Evolutionary conservation across 2,329 filamentous ascomycete genomes (phyloP), one percentile per base, ranked within the genome.

Genomic region (Saccharata proteae): DNA sequence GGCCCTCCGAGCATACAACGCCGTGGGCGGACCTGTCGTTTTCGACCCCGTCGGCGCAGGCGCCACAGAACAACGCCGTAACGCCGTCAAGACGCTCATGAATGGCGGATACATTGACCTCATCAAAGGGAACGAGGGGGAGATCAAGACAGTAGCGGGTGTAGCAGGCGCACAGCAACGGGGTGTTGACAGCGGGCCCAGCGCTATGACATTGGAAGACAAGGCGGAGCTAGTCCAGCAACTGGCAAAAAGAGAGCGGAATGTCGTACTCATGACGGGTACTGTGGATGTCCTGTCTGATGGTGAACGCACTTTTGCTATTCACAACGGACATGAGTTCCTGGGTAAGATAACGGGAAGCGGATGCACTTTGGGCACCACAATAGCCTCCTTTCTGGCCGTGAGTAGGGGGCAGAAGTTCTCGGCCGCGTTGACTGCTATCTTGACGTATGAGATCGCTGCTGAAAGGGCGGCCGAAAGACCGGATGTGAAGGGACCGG

Each of bases 61-160:
- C 5, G 88, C 88, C 0, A 94, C 85, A 0, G 48, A 67, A 5
- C 65, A 88, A 26, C 74, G 90, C 9, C 72, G 77, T 30, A 62
- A 69, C 1, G 80, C 84, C 0, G 73, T 88, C 16, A 72, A 74
- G 36, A 67, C 67, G 2, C 71, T 96, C 21, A 65, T 94, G 47
- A 62, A 70, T 0, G 67, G 64, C 3, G 85, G 84, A 22, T 82
- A 82, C 53, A 81, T 93, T 45, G 74, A 83, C 52, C 65, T 94
- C 24, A 86, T 96, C 57, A 96, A 96, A 52, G 88, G 88, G 29
- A 96, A 96, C 56, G 83, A 92, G 51, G 75, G 79, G 32, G 90
- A 96, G 55, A 85, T 96, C 38, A 65, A 70, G 28, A 76, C 80
- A 3, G 74, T 88, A 1, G 69, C 7, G 34, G 40, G 3, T 63